Evolutionary conservation across 768 basidiomycete genomes (phyloP).

Genomic region (Serendipita sp.): DNA sequence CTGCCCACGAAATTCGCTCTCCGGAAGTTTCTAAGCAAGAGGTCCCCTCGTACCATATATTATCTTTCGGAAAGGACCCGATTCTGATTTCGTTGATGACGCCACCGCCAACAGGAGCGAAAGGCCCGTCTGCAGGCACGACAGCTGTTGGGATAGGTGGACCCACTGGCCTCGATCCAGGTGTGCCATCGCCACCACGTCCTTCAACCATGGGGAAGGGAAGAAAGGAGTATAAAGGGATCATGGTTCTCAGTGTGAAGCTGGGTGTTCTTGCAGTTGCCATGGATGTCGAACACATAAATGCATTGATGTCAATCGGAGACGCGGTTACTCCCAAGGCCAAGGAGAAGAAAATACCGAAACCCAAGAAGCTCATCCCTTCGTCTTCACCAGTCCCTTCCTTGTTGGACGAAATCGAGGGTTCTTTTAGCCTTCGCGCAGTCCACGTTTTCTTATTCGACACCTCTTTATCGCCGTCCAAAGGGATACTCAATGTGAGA

Average conservation of each 20-base stretch:
- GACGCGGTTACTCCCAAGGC: background rate
- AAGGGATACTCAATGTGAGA: background rate
- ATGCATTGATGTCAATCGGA: conserved; percentile 27
- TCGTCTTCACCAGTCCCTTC: conserved; percentile 20
- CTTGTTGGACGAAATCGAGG: conserved; percentile 14
- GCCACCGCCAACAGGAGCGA: conserved; percentile 19
- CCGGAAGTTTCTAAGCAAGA: background rate
- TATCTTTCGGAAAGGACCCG: conserved; percentile 51
- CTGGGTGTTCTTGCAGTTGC: conserved; percentile 41
- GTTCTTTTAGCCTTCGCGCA: conserved; percentile 13
- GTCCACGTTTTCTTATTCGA: conserved; percentile 13
- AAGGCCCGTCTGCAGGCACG: no score
- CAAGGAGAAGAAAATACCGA: background rate
- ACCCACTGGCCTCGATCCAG: background rate
- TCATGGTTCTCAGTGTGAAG: conserved; percentile 27
- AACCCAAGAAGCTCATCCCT: no score
- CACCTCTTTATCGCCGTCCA: background rate
- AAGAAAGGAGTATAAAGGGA: background rate
- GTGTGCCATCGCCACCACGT: background rate
- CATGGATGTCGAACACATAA: conserved; percentile 41
- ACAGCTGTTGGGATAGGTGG: background rate
- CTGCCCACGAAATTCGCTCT: background rate
- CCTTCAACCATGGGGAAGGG: no score
- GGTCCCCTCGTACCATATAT: conserved; percentile 18
- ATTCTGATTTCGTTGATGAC: conserved; percentile 41